Conservation (phyloP, 2,329 filamentous ascomycete species). For the Fusarium torreyae region DNA sequence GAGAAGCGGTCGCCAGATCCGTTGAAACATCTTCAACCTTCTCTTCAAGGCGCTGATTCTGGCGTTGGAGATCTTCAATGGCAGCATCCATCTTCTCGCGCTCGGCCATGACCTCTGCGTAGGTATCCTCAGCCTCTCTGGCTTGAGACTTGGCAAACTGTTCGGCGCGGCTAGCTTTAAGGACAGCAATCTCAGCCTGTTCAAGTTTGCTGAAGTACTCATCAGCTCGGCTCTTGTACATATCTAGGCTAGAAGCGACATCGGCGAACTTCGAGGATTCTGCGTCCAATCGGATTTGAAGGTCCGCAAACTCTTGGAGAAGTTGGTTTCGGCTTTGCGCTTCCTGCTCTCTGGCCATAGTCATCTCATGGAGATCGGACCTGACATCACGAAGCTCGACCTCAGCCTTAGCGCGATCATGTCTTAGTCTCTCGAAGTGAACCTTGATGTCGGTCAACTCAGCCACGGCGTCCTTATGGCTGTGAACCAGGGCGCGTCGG, state of each 20-base stretch:
- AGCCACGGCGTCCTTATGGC: conserved; percentile 86
- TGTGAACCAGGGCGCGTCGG: conserved; percentile 83
- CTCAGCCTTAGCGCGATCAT: conserved; percentile 83
- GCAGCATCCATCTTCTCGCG: conserved; percentile 89
- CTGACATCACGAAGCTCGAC: conserved; percentile 88
- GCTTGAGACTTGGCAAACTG: conserved; percentile 94
- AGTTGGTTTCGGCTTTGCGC: conserved; percentile 88
- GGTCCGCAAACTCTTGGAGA: conserved; percentile 90
- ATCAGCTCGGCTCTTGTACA: conserved; percentile 94
- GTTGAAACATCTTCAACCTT: conserved; percentile 92
- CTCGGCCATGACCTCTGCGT: conserved; percentile 90
- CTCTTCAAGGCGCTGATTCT: conserved; percentile 91
- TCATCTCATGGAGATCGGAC: conserved; percentile 87
- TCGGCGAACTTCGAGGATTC: conserved; percentile 90
- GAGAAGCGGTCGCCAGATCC: conserved; percentile 86
- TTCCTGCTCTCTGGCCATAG: conserved; percentile 86
- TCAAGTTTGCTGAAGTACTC: conserved; percentile 98
- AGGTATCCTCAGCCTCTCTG: conserved; percentile 91
- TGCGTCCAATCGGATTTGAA: conserved; percentile 92
- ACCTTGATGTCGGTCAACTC: conserved; percentile 90
- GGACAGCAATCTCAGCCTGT: conserved; percentile 94
- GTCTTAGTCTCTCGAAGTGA: conserved; percentile 88
- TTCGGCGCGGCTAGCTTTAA: conserved; percentile 92
- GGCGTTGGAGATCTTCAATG: conserved; percentile 91
- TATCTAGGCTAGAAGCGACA: conserved; percentile 83